A percentile compares a stretch with the other conserved stretches of the same genome.
Conservation (phyloP, 2,329 filamentous ascomycete genomes). For the Sclerotinia nivalis region DNA sequence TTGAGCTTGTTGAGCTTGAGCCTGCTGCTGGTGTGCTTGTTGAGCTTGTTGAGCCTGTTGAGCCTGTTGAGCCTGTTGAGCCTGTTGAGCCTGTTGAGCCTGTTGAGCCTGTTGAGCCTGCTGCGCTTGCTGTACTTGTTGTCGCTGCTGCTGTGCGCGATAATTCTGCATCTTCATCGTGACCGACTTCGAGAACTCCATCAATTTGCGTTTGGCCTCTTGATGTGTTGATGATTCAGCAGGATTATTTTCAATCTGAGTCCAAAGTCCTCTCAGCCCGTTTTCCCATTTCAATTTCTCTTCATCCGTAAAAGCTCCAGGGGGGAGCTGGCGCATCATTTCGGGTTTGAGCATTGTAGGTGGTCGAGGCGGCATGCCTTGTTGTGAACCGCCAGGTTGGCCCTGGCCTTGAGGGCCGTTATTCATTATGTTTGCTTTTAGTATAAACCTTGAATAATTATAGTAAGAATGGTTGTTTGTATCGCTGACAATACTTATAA, state of each 20-base stretch:
- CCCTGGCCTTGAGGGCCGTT: slow-evolving; percentile 33
- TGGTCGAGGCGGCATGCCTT: slow-evolving; percentile 29
- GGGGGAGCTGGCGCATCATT: slow-evolving; percentile 40
- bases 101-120: not conserved
- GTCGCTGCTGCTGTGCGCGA: slow-evolving; percentile 23
- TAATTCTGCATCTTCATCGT: slow-evolving; percentile 31
- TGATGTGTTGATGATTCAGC: slow-evolving; percentile 52
- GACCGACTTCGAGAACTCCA: slow-evolving; percentile 61
- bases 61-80: slow-evolving; percentile 42
- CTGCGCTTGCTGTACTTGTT: slow-evolving; percentile 43
- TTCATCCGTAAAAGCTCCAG: slow-evolving; percentile 47
- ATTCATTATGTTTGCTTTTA: slow-evolving; percentile 32
- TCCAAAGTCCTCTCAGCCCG: slow-evolving; percentile 56
- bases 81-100: slow-evolving; percentile 30
- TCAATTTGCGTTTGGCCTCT: slow-evolving; percentile 57
- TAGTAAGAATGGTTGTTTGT: not conserved
- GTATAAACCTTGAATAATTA: not conserved
- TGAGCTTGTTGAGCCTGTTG: slow-evolving; percentile 17
- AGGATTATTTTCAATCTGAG: slow-evolving; percentile 50
- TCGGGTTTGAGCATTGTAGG: slow-evolving; percentile 38
- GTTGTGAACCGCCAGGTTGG: slow-evolving; percentile 27
- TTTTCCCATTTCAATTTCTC: slow-evolving; percentile 61
- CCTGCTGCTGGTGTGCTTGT: slow-evolving; percentile 21
- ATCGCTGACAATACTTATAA: not conserved
- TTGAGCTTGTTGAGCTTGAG: slow-evolving; percentile 26